These are phyloP conservation scores for Filobasidium wieringae DNA, from an alignment of 768 basidiomycete genomes.

Conservation along the genomic window DNA sequence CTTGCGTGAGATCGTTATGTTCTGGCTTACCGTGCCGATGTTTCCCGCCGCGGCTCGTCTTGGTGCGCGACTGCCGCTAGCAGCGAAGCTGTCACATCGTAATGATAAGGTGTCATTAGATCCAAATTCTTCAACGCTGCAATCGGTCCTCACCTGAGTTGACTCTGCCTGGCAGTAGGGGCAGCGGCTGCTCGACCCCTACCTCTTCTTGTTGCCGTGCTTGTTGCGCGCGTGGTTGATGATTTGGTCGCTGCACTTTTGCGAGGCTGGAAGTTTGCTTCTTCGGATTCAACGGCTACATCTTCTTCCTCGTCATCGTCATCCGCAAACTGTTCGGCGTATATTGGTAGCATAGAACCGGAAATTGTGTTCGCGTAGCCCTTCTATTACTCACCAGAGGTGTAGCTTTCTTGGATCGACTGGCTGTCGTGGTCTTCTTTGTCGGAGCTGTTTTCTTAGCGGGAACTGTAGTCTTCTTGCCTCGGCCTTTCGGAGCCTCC, in stretches of 20 bases:
- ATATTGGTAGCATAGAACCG: background rate
- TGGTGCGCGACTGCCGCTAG: background rate
- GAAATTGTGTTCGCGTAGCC: background rate
- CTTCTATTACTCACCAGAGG: slow-evolving; percentile 22
- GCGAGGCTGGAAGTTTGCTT: slow-evolving; percentile 29
- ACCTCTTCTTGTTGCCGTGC: slow-evolving; percentile 42
- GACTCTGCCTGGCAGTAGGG: slow-evolving; percentile 36
- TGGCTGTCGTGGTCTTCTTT: slow-evolving; percentile 36
- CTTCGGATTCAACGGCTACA: slow-evolving; percentile 26
- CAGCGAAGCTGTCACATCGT: background rate
- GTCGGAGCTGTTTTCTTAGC: slow-evolving; percentile 12
- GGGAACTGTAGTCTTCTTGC: slow-evolving; percentile 48
- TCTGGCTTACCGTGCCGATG: background rate
- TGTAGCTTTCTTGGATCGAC: slow-evolving; percentile 24
- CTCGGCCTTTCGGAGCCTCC: slow-evolving; percentile 58
- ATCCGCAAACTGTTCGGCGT: slow-evolving; percentile 25
- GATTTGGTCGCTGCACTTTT: slow-evolving; percentile 19
- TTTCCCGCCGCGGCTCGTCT: background rate
- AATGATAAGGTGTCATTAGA: background rate
- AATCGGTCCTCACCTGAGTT: slow-evolving; percentile 3
- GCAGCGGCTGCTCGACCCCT: slow-evolving; percentile 48
- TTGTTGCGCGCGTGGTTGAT: slow-evolving; percentile 10
- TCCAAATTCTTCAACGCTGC: background rate
- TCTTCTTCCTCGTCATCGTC: slow-evolving; percentile 29
- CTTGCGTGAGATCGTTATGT: slow-evolving; percentile 7